Conservation (phyloP, 352 stramenopile genomes). For the Thraustotheca clavata region DNA sequence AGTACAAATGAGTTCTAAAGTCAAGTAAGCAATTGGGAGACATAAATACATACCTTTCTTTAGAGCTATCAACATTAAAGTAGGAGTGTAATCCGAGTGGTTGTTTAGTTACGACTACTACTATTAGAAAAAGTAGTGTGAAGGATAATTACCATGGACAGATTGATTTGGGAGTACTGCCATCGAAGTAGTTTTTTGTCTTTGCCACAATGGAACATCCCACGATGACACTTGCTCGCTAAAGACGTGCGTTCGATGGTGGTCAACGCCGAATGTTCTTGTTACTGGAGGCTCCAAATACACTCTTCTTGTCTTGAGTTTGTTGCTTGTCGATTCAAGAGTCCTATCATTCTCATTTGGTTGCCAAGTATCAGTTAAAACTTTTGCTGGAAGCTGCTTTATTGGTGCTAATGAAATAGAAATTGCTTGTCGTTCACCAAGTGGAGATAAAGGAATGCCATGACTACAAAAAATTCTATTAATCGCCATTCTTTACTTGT, state of each 20-base stretch:
- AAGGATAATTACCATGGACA: slow-evolving; percentile 38
- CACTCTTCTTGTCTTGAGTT: slow-evolving; percentile 39
- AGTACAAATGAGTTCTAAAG: slow-evolving; percentile 6
- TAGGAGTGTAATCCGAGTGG: slow-evolving; percentile 13
- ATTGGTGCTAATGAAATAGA: slow-evolving; percentile 36
- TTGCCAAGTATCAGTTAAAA: slow-evolving; percentile 28
- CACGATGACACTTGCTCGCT: slow-evolving; percentile 62
- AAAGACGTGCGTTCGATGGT: slow-evolving; percentile 49
- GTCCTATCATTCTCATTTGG: neutral
- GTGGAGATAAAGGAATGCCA: slow-evolving; percentile 43
- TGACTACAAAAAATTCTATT: slow-evolving; percentile 30
- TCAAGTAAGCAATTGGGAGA: neutral
- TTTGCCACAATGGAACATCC: slow-evolving; percentile 44
- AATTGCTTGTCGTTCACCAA: slow-evolving; percentile 28
- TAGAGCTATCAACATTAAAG: neutral
- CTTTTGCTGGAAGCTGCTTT: slow-evolving; percentile 32
- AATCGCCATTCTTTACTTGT: slow-evolving; percentile 16
- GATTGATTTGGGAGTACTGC: slow-evolving; percentile 48
- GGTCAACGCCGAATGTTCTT: slow-evolving; percentile 39
- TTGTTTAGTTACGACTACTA: slow-evolving; percentile 12
- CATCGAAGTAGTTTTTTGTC: slow-evolving; percentile 45
- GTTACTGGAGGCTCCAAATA: slow-evolving; percentile 57
- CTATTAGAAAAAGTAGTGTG: neutral
- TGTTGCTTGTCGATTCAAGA: slow-evolving; percentile 20
- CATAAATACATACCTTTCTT: neutral